Evolutionary conservation across 345 rosid genomes (phyloP), one percentile per base, ranked within the genome.

Genomic region (Litchi chinensis): DNA sequence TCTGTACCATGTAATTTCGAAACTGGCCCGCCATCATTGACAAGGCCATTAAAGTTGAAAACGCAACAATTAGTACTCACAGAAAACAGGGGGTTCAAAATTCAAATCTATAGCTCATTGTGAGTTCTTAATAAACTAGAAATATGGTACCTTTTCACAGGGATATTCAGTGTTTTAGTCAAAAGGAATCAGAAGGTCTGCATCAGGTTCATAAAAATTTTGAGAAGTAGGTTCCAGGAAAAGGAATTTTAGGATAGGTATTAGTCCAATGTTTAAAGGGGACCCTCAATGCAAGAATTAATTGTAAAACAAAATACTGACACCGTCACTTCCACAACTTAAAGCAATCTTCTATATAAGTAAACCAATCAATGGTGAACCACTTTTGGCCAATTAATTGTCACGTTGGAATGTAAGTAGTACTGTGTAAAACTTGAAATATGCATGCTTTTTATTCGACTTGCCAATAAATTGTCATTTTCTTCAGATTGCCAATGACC

Each of bases 11-110:
- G 78, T 93, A 94, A 79, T 97, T 97, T 59, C 97, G 96, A 82
- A 75, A 97, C 76, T 97, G 99, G 82, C 99, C 99, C 85, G 93
- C 94, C 98, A 97, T 94, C 99, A 97, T 97, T 65, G 84, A 84
- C 98, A 94, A 81, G 32, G 54, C 70, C 60, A 76, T 7, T 73
- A 26, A 72, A 79, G 68, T 32, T 22, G 66, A 44, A 70, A 37
- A 37, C 2, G 10, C 22, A 24, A 15, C 48, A 41, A 64, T 77
- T 16, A 77, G 59, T 59, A 44, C 50, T 6, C 28, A 21, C 26
- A 59, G 5, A 21, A 59, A 59, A 59, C 28, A 59, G 26, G 10
- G 10, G 19, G 6, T 64, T 13, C 5, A 24, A 64, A 3, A 26
- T 64, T 24, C 68, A 64, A 24, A 24, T 28, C 28, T 26, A 26